Evolutionary conservation across 73 alveolate genomes (phyloP).

Genomic region (Paramecium octaurelia): DNA sequence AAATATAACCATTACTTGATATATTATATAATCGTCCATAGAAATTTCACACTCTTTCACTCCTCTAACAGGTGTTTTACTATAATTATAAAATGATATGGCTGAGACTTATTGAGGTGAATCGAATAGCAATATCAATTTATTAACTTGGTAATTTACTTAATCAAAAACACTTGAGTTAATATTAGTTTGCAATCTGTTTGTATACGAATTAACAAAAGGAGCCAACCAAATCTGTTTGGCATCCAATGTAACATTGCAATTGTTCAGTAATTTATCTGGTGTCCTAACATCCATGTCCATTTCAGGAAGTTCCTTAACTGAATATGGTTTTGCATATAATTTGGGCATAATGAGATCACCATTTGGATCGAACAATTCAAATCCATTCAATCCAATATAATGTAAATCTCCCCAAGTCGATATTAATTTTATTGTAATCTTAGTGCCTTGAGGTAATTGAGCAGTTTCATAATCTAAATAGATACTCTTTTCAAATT

Average conservation of each 20-base stretch:
- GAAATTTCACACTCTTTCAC: conserved; percentile 79
- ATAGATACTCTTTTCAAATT: background rate
- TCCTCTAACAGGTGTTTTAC: conserved; percentile 84
- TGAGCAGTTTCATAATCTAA: conserved; percentile 71
- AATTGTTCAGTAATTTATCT: conserved; percentile 78
- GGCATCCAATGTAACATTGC: conserved; percentile 70
- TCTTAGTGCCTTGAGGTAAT: conserved; percentile 74
- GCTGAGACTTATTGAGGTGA: conserved; percentile 67
- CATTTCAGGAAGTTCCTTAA: conserved; percentile 64
- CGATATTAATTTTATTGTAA: conserved; percentile 66
- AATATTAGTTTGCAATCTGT: conserved; percentile 1
- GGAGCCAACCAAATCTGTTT: conserved; percentile 88
- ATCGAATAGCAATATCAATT: conserved; percentile 67
- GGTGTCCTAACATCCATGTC: conserved; percentile 81
- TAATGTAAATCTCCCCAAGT: conserved; percentile 89
- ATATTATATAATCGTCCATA: conserved; percentile 73
- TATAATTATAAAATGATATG: conserved; percentile 76
- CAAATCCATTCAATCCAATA: conserved; percentile 83
- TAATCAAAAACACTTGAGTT: background rate
- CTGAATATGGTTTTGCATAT: conserved; percentile 63
- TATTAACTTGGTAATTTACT: conserved; percentile 36
- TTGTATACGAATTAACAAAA: conserved; percentile 67
- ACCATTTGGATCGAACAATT: conserved; percentile 66
- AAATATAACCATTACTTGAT: conserved; percentile 56
- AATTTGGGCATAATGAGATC: conserved; percentile 26